Percentiles rank a stretch among this genome's conserved stretches.
Conservation (phyloP, 768 basidiomycete genomes). For the Tricholoma saponaceum region DNA sequence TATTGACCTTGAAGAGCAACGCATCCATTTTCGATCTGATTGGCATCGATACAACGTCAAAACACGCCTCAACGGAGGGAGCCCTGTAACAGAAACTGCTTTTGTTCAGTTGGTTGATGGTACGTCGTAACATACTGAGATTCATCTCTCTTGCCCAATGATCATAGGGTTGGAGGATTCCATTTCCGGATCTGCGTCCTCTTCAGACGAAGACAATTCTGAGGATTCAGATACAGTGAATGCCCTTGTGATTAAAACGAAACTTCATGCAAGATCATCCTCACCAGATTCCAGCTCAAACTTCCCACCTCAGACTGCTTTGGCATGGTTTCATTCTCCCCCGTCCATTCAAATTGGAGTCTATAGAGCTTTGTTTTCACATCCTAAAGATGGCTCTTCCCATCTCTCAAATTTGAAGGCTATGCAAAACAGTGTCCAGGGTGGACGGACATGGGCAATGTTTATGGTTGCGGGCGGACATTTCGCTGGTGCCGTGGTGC, state of each 20-base stretch:
- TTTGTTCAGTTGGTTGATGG: slow-evolving; percentile 83
- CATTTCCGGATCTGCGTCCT: slow-evolving; percentile 87
- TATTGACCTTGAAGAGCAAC: slow-evolving; percentile 73
- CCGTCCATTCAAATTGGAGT: slow-evolving; percentile 87
- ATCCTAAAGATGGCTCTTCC: slow-evolving; percentile 33
- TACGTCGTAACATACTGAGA: slow-evolving; percentile 27
- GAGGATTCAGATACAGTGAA: slow-evolving; percentile 65
- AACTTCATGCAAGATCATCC: slow-evolving; percentile 39
- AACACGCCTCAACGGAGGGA: slow-evolving; percentile 60
- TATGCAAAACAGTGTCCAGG: slow-evolving; percentile 53
- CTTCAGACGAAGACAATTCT: slow-evolving; percentile 48
- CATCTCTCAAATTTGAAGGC: slow-evolving; percentile 60
- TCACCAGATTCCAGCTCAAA: slow-evolving; percentile 34
- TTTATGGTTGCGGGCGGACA: slow-evolving; percentile 98
- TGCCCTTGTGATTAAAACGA: slow-evolving; percentile 61
- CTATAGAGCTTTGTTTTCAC: slow-evolving; percentile 73
- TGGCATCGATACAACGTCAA: slow-evolving; percentile 99
- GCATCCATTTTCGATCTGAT: slow-evolving; percentile 86
- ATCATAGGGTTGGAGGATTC: slow-evolving; percentile 74
- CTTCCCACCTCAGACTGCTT: slow-evolving; percentile 50
- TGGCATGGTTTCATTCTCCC: slow-evolving; percentile 89
- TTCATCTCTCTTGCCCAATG: neutral
- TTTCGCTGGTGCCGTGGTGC: slow-evolving; percentile 89
- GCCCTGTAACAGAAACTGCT: slow-evolving; percentile 60
- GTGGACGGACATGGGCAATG: slow-evolving; percentile 83